Conservation (phyloP, 164 flowering plant genomes). For the Kingdonia uniflora region DNA sequence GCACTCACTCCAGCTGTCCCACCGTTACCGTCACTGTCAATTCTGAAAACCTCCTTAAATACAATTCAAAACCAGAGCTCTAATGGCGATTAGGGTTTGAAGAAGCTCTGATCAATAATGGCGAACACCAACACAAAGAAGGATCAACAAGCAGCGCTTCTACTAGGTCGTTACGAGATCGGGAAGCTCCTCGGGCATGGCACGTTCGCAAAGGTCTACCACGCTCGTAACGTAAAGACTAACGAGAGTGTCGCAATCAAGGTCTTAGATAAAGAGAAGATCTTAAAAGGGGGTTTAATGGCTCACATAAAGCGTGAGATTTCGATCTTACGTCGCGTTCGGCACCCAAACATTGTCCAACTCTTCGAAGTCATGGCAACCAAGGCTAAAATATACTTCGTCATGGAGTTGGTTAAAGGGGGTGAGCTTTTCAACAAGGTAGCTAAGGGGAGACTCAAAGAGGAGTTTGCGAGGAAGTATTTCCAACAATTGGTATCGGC, state of each 20-base stretch:
- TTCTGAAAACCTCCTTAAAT: too few relatives aligned
- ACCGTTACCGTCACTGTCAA: too few relatives aligned
- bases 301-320: constrained; percentile 76
- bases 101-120: too few relatives aligned
- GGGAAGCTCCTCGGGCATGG: constrained; percentile 70
- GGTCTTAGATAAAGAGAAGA: constrained; percentile 73
- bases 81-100: too few relatives aligned
- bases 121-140: neutral
- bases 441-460: constrained; percentile 59
- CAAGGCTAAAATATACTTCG: constrained; percentile 68
- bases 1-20: too few relatives aligned
- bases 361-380: constrained; percentile 82
- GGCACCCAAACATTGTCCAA: constrained; percentile 74
- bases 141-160: constrained; percentile 18
- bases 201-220: constrained; percentile 67
- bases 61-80: too few relatives aligned
- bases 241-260: constrained; percentile 61
- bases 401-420: constrained; percentile 69
- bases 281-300: constrained; percentile 46
- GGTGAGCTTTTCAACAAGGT: constrained; percentile 76
- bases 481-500: constrained; percentile 74
- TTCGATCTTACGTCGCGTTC: constrained; percentile 60
- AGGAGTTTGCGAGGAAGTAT: constrained; percentile 58
- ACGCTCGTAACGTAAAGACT: constrained; percentile 41
- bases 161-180: constrained; percentile 53